These are phyloP conservation scores for Pichia inconspicua DNA, from an alignment of 1,139 yeast species.

Conservation along the genomic window DNA sequence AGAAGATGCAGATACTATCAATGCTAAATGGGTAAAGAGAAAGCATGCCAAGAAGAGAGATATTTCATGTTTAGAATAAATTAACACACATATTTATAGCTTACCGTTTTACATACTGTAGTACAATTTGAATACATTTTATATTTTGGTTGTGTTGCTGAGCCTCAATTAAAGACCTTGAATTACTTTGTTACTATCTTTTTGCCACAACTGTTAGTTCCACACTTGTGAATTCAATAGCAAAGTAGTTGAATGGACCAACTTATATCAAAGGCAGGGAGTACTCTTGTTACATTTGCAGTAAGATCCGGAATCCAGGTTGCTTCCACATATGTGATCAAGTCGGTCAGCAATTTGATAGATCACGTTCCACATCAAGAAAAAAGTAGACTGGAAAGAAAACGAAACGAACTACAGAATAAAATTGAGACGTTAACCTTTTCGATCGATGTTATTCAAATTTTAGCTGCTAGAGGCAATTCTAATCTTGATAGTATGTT, in stretches of 20 bases:
- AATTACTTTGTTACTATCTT: too few relatives aligned
- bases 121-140: too few relatives aligned
- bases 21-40: constrained; percentile 45
- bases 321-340: constrained; percentile 71
- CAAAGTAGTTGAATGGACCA: constrained; percentile 20
- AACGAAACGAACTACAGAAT: constrained; percentile 43
- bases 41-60: constrained; percentile 5
- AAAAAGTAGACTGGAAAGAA: constrained; percentile 35
- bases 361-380: constrained; percentile 57
- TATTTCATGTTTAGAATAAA: background rate
- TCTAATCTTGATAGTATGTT: constrained; percentile 54
- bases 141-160: background rate
- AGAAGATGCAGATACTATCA: constrained; percentile 55
- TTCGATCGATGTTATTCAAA: constrained; percentile 62
- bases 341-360: constrained; percentile 51
- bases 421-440: constrained; percentile 58
- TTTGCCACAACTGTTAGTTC: too few relatives aligned
- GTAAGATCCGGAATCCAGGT: constrained; percentile 68
- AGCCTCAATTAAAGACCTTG: too few relatives aligned
- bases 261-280: constrained; percentile 43
- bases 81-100: too few relatives aligned
- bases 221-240: background rate
- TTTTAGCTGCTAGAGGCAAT: constrained; percentile 67
- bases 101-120: too few relatives aligned
- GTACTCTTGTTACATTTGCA: constrained; percentile 75